A percentile compares a stretch with the other conserved stretches of the same genome.
Evolutionary conservation across 169 alveolate species (phyloP).

Genomic region (Plasmodium cynomolgi): DNA sequence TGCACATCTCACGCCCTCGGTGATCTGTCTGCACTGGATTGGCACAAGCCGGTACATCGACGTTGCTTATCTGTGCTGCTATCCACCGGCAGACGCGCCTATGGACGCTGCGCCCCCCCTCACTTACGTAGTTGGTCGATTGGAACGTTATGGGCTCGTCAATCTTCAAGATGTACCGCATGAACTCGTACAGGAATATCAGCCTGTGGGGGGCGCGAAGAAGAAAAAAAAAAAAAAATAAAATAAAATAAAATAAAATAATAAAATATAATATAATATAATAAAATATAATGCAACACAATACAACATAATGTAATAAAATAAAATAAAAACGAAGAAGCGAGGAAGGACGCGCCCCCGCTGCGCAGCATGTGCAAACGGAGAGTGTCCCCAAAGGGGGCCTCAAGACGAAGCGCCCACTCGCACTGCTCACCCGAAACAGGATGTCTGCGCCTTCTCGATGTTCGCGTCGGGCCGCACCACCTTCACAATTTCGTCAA

Average conservation of each 20-base stretch:
- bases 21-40: background rate
- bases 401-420: background rate
- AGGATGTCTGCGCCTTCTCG: conserved; percentile 73
- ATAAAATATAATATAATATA: background rate
- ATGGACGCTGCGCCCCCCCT: background rate
- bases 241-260: background rate
- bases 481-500: conserved; percentile 62
- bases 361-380: background rate
- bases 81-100: background rate
- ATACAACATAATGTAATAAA: background rate
- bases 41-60: background rate
- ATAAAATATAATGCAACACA: background rate
- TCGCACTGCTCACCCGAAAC: conserved; percentile 55
- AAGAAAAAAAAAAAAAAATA: background rate
- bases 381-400: background rate
- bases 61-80: background rate
- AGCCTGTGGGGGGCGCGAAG: conserved; percentile 9
- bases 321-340: background rate
- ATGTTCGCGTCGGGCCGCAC: conserved; percentile 50
- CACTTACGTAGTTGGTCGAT: conserved; percentile 74
- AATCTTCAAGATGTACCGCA: conserved; percentile 36
- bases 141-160: conserved; percentile 41
- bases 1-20: background rate
- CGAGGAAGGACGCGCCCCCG: background rate
- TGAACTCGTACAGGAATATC: conserved; percentile 66